phyloP scores from a whole-genome alignment of 768 basidiomycete species.

The Pleurotus platypus region DNA sequence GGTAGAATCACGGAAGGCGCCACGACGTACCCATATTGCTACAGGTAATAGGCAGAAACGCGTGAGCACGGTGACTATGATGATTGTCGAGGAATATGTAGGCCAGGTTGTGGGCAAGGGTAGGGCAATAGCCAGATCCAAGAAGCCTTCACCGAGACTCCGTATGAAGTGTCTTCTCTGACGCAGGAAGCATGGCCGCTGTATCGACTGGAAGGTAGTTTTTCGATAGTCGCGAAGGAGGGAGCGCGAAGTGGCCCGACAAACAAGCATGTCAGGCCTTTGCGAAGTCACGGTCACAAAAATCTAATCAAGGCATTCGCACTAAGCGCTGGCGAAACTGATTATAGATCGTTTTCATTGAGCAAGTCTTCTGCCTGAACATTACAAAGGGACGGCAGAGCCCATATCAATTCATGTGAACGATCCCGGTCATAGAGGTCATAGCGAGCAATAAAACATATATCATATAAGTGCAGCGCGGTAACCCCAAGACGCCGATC shows the following conservation, averaged over 20 bases:
- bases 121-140: conserved; percentile 74
- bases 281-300: not conserved
- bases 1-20: conserved; percentile 16
- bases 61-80: conserved; percentile 58
- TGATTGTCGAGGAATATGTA: conserved; percentile 72
- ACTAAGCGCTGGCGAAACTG: not conserved
- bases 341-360: not conserved
- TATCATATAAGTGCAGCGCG: conserved; percentile 12
- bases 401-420: conserved; percentile 6
- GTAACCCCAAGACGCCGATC: conserved; percentile 12
- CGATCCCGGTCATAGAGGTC: not conserved
- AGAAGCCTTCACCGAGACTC: conserved; percentile 57
- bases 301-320: not conserved
- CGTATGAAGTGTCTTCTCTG: conserved; percentile 23
- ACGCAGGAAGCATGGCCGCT: not conserved
- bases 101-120: conserved; percentile 68
- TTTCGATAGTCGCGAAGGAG: not conserved
- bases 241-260: conserved; percentile 1
- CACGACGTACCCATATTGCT: conserved; percentile 64
- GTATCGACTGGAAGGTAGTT: not conserved
- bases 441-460: conserved; percentile 13
- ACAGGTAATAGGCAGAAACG: conserved; percentile 64
- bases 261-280: not conserved
- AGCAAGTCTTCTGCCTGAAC: not conserved
- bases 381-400: conserved; percentile 2